A percentile compares a stretch with the other conserved stretches of the same genome.
Conservation (phyloP, 2,329 filamentous ascomycete genomes). For the Sclerotinia minor region DNA sequence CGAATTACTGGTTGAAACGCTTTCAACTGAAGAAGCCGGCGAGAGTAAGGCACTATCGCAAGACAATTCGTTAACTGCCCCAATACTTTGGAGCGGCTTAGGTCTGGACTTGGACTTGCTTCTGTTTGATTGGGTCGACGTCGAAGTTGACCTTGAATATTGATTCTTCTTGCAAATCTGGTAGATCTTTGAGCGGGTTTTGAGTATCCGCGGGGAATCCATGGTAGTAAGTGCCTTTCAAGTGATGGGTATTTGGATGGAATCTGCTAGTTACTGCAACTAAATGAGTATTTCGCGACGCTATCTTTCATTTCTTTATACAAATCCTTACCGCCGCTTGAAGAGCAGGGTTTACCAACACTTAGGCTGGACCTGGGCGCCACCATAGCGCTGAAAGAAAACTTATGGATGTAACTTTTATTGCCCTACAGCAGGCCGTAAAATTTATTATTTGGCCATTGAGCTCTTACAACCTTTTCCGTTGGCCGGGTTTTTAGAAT, state of each 20-base stretch:
- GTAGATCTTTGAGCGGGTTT: conserved; percentile 13
- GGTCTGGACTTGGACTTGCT: background rate
- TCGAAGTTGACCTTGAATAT: background rate
- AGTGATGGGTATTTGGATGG: background rate
- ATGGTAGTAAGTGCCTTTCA: background rate
- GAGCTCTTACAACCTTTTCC: background rate
- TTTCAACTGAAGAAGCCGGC: background rate
- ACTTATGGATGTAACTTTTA: background rate
- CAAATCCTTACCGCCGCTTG: background rate
- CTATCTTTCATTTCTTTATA: conserved; percentile 6
- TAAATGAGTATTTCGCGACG: background rate
- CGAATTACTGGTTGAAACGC: background rate
- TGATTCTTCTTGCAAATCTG: background rate
- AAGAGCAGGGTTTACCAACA: conserved; percentile 4
- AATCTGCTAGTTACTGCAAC: background rate
- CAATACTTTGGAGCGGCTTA: background rate
- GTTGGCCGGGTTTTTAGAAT: background rate
- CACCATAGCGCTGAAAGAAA: conserved; percentile 2
- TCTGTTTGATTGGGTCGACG: background rate
- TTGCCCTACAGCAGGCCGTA: background rate
- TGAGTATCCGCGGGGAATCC: conserved; percentile 7
- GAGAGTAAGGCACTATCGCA: background rate
- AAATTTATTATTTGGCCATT: background rate
- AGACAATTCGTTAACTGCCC: background rate
- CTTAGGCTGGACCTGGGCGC: background rate